A percentile compares a stretch with the other conserved stretches of the same genome.
These are phyloP conservation scores for Asterochloris erici DNA, from an alignment of 139 green algal genomes.

Conservation along the genomic window DNA sequence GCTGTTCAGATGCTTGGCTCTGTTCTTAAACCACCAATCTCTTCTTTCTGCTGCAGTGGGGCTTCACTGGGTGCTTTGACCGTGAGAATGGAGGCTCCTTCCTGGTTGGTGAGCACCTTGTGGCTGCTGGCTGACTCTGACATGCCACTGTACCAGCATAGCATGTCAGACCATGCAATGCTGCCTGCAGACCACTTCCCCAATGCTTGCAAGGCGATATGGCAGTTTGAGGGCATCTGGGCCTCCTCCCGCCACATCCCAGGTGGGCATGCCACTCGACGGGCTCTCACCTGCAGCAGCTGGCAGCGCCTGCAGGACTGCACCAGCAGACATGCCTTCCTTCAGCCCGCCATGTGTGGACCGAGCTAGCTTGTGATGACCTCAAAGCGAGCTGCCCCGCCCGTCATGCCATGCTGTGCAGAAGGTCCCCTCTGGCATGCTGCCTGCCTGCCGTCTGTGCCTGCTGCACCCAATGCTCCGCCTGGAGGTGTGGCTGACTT, in stretches of 20 bases:
- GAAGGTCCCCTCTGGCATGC: too few relatives aligned
- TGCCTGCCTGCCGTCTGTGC: too few relatives aligned
- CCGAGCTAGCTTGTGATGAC: too few relatives aligned
- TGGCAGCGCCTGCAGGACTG: background rate
- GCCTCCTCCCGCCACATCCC: conserved; percentile 63
- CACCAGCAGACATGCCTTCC: too few relatives aligned
- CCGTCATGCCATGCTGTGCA: too few relatives aligned
- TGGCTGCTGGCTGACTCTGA: background rate
- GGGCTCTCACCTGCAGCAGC: background rate
- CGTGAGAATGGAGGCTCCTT: conserved; percentile 75
- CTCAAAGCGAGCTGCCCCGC: too few relatives aligned
- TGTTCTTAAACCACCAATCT: background rate
- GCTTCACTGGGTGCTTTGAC: conserved; percentile 76
- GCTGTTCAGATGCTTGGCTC: background rate
- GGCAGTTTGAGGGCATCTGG: conserved; percentile 76
- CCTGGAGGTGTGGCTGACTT: background rate
- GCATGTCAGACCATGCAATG: conserved; percentile 27
- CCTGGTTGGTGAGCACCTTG: conserved; percentile 33
- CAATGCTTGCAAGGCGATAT: conserved; percentile 63
- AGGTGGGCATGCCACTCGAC: conserved; percentile 15
- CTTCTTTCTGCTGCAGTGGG: conserved; percentile 42
- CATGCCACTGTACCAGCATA: background rate
- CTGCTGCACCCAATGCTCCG: background rate
- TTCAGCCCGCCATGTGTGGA: too few relatives aligned
- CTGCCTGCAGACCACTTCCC: conserved; percentile 64